Base-by-base conservation (phyloP, 129 eudicot species). In the Centella asiatica region DNA sequence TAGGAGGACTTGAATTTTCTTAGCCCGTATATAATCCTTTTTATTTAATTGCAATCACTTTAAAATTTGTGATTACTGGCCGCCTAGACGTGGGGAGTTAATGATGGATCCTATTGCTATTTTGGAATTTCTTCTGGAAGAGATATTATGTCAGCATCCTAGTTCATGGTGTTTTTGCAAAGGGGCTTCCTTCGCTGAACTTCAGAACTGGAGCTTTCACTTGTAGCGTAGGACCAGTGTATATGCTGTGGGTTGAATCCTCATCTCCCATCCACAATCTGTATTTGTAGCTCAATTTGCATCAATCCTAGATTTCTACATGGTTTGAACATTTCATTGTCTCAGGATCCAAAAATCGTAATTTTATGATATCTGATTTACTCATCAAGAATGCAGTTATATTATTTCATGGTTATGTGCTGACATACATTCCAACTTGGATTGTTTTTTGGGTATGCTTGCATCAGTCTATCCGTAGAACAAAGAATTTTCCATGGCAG, bases 401-500 rank as follows among this genome's bases (percentile, higher is more conserved):
- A 58, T 65, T 72, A 27, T 65, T 47, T 44, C 71, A 32, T 80
- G 69, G 70, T 83, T 55, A 47, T 76, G 53, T 79, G 82, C 95
- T 92, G 87, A 86, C 82, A 42, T 72, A 66, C 66, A 39, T 80
- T 66, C 81, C 76, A 59, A 65, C 64, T 47, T 62, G 77, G 77
- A 42, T 82, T 49, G 39, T 69, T 42, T 80, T 80, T 76, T 69
- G 55, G 77, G 80, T 72, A 72, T 86, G 84, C 80, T 70, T 69
- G 72, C 79, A 36, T 77, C 98, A 92, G 98, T 68, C 96, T 54
- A 59, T 76, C 72, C 94, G 94, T 80, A 81, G 88, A 80, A 72
- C 84, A 49, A 87, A 76, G 78, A 72, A 52, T 57, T 68, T 81
- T 48, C 90, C 95, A 10, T 81, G 94, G 98, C 95, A 87, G 73